phyloP scores from a whole-genome alignment of 1,284 basidiomycete genomes.

The Porphyrellus sp. region DNA sequence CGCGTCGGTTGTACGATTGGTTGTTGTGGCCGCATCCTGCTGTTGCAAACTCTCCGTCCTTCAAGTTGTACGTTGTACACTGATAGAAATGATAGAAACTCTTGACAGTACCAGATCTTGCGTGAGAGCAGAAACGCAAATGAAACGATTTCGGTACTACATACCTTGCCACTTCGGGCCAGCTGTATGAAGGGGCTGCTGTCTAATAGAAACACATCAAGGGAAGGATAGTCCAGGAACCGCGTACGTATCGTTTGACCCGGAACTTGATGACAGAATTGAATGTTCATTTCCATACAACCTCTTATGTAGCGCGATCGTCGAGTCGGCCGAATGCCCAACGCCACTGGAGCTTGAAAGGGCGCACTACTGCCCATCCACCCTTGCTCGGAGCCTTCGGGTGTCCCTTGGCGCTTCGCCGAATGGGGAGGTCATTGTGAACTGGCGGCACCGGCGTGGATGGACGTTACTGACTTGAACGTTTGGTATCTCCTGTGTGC shows the following conservation, averaged over 20 bases:
- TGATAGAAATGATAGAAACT: too few relatives aligned
- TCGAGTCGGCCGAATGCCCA: background rate
- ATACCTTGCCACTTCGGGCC: too few relatives aligned
- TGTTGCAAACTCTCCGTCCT: background rate
- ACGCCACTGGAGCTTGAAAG: too few relatives aligned
- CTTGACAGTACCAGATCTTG: too few relatives aligned
- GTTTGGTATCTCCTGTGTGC: too few relatives aligned
- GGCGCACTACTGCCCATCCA: too few relatives aligned
- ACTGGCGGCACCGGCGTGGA: too few relatives aligned
- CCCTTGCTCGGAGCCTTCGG: too few relatives aligned
- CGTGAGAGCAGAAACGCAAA: background rate
- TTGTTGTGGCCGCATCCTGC: background rate
- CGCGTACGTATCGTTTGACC: background rate
- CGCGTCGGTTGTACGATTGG: slow-evolving; percentile 12
- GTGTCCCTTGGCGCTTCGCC: too few relatives aligned
- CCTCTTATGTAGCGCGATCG: background rate
- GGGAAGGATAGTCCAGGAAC: background rate
- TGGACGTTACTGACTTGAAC: too few relatives aligned
- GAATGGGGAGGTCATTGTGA: too few relatives aligned
- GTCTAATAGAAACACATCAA: background rate
- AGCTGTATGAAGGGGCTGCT: too few relatives aligned
- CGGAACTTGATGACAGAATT: background rate
- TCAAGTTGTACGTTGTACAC: slow-evolving; percentile 2
- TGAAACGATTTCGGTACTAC: background rate
- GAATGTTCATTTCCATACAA: background rate